These are phyloP conservation scores for Saccharomyces uvarum DNA, from an alignment of 1,139 yeast species.

Conservation along the genomic window DNA sequence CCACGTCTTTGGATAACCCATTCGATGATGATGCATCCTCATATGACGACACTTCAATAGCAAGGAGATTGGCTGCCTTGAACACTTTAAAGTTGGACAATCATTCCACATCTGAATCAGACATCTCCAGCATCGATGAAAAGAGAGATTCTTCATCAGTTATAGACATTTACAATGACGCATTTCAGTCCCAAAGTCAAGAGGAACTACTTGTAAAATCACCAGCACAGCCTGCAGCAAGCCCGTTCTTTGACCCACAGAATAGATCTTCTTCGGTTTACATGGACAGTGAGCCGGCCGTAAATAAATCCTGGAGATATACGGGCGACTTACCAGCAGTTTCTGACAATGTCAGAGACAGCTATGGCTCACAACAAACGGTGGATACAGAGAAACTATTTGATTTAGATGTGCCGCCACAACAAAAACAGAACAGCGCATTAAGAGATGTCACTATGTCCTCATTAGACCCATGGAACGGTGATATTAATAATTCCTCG, in stretches of 20 bases:
- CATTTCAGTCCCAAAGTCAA: constrained; percentile 28
- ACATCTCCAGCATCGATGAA: constrained; percentile 33
- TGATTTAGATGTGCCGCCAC: constrained; percentile 31
- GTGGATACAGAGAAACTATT: constrained; percentile 80
- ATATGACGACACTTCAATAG: constrained; percentile 29
- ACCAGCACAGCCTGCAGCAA: constrained; percentile 10
- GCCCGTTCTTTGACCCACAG: constrained; percentile 18
- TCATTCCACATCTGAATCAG: constrained; percentile 30
- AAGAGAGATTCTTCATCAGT: constrained; percentile 14
- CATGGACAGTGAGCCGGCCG: constrained; percentile 30
- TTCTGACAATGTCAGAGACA: constrained; percentile 40
- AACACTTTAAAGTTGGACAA: constrained; percentile 49
- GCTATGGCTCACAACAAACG: constrained; percentile 69
- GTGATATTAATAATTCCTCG: constrained; percentile 3
- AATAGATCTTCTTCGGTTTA: constrained; percentile 27
- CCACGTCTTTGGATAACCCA: constrained; percentile 27
- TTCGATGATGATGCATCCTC: constrained; percentile 28
- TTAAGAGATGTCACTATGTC: constrained; percentile 38
- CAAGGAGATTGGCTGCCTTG: constrained; percentile 43
- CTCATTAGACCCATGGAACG: constrained; percentile 31
- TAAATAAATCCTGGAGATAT: constrained; percentile 68
- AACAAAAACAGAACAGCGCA: constrained; percentile 26
- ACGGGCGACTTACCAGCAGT: constrained; percentile 37
- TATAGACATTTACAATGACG: constrained; percentile 17
- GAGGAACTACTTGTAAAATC: constrained; percentile 25